Base-by-base conservation (phyloP, 495 filamentous ascomycete genomes). In the Penicillium canescens region DNA sequence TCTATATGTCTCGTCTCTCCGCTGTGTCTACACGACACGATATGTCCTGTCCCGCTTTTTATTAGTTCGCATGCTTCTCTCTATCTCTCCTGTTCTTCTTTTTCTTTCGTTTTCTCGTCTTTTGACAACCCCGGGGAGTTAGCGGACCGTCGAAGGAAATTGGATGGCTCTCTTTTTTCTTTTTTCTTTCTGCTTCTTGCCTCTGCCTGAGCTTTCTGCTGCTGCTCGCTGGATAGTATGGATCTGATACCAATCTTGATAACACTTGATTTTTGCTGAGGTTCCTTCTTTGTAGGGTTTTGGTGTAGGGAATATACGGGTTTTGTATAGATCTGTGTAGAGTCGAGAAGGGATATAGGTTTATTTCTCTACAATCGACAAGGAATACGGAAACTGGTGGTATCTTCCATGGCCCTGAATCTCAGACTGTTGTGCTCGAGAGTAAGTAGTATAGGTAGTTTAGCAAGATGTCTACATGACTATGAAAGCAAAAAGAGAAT, bases 71-170 rank as follows among this genome's bases (percentile, higher is more conserved):
- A 31, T 44, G 40, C 18, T 47, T 31, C 16, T 16, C 13, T 52
- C 43, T 45, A 23, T 31, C 38, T 38, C 47, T 47, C 53, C 52
- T 47, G 23, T 44, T 42, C 18, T 31, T 38, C 14, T 21, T 42
- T 50, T 42, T 46, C 44, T 31, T 40, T 44, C 28, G 43, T 50
- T 54, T 42, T 46, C 33, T 46, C 34, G 34, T 41, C 45, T 46
- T 54, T 46, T 42, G 53, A 43, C 38, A 46, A 31, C 28, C 28
- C 28, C 36, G 50, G 50, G 62, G 62, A 65, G 62, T 65, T 65
- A 53, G 52, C 42, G 62, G 61, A 46, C 54, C 40, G 33, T 54
- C 45, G 46, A 48, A 55, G 47, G 44, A 53, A 58, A 44, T 54
- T 50, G 43, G 54, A 42, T 64, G 52, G 52, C 51, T 50, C 46